Conservation (phyloP, 2,329 filamentous ascomycete species). For the Byssochlamys sp. region DNA sequence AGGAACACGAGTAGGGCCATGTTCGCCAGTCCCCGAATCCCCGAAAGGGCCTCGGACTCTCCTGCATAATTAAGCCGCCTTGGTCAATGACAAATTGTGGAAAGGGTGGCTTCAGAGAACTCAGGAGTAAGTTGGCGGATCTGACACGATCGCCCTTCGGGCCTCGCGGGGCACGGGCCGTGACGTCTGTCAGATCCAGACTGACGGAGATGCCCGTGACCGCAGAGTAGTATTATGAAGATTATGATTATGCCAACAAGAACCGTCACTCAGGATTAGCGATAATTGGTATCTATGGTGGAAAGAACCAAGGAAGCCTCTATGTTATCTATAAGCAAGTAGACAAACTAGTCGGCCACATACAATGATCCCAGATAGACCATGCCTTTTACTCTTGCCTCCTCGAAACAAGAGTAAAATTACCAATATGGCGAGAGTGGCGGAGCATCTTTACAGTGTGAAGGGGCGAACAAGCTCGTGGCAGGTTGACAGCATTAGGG, state of each 20-base stretch:
- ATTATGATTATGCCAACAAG: neutral
- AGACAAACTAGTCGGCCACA: neutral
- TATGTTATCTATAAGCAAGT: neutral
- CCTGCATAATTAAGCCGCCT: neutral
- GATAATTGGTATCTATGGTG: neutral
- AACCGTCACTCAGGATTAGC: neutral
- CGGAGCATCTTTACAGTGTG: neutral
- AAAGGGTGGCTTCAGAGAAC: neutral
- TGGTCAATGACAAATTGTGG: neutral
- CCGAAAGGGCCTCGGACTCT: neutral
- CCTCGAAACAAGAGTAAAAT: neutral
- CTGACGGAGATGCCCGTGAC: neutral
- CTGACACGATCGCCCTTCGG: neutral
- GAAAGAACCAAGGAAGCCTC: neutral
- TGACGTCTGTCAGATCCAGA: neutral
- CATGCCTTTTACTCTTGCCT: neutral
- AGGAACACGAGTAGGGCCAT: neutral
- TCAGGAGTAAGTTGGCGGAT: neutral
- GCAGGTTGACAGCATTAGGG: too few species aligned
- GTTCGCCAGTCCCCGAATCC: neutral
- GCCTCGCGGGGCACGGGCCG: neutral
- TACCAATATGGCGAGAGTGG: neutral
- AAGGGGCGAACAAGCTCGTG: neutral
- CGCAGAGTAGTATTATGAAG: neutral
- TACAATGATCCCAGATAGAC: neutral